Evolutionary conservation across 2,329 filamentous ascomycete species (phyloP), one percentile per base, ranked within the genome.

Genomic region (Amphichorda felina): DNA sequence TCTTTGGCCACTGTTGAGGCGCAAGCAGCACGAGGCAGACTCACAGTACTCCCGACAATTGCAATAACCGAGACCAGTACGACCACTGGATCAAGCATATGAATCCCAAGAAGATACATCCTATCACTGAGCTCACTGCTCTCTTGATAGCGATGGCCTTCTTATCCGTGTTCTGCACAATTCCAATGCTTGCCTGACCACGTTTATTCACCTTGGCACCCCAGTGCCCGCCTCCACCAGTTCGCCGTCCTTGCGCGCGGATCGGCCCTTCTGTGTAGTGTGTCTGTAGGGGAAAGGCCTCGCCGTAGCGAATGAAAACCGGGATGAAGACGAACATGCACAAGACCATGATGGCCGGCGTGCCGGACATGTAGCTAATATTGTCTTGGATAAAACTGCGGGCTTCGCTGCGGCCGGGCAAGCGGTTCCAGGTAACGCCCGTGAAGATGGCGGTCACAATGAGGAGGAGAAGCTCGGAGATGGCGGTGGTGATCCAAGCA

Each of bases 391-490:
- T 33, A 30, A 41, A 45, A 7, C 43, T 42, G 19, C 39, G 41
- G 2, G 39, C 16, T 8, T 31, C 39, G n/a, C 39, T 41, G 1
- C 13, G 14, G 3, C 27, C 30, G 7, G 43, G 43, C 26, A 44
- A 26, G n/a, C 46, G 46, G 26, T 47, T 33, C 46, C 46, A 49
- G 8, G 46, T 48, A 10, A 47, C 42, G 8, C 46, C 39, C 1
- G 46, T 48, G 32, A 48, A 48, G 2, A 48, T 34, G 25, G 46
- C 43, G 0, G 39, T 40, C 25, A 48, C 43, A 21, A 46, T 25
- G 1, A 48, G 38, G 1, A 47, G 10, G 7, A 46, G 19, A 3
- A 46, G 8, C 19, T 49, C 46, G 0, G 46, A 46, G 15, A 42
- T 15, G n/a, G 35, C 34, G 7, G 38, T 39, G 3, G 42, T 33